phyloP scores from a whole-genome alignment of 2,329 filamentous ascomycete species.

The Aspergillus ochraceus region DNA sequence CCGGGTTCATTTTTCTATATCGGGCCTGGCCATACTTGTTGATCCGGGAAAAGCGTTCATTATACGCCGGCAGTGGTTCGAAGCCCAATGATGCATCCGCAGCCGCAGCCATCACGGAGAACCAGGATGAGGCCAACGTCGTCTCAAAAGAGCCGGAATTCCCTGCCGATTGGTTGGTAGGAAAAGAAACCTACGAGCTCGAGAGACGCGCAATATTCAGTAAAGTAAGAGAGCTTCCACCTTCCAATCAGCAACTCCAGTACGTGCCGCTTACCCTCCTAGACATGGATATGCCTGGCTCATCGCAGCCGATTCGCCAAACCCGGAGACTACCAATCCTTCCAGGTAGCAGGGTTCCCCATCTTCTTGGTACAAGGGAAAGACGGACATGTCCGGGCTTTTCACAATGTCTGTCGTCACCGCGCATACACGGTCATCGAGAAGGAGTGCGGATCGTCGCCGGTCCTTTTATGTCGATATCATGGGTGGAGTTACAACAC shows the following conservation, averaged over 20 bases:
- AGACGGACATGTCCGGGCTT: conserved; percentile 55
- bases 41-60: background rate
- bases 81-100: background rate
- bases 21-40: conserved; percentile 4
- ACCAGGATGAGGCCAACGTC: background rate
- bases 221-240: conserved; percentile 34
- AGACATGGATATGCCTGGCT: conserved; percentile 39
- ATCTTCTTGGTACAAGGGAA: conserved; percentile 56
- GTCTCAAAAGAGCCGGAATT: conserved; percentile 45
- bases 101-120: background rate
- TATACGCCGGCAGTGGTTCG: background rate
- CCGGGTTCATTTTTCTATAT: conserved; percentile 11
- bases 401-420: conserved; percentile 65
- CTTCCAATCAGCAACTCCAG: background rate
- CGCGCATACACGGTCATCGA: conserved; percentile 60
- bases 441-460: conserved; percentile 51
- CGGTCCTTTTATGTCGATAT: conserved; percentile 60
- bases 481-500: conserved; percentile 65
- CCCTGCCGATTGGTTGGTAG: conserved; percentile 40
- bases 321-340: conserved; percentile 58
- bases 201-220: conserved; percentile 53
- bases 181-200: conserved; percentile 46
- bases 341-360: conserved; percentile 56
- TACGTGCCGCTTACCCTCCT: background rate
- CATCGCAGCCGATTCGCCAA: conserved; percentile 50